Evolutionary conservation across 2,329 filamentous ascomycete species (phyloP).

Genomic region (Cordyceps militaris): DNA sequence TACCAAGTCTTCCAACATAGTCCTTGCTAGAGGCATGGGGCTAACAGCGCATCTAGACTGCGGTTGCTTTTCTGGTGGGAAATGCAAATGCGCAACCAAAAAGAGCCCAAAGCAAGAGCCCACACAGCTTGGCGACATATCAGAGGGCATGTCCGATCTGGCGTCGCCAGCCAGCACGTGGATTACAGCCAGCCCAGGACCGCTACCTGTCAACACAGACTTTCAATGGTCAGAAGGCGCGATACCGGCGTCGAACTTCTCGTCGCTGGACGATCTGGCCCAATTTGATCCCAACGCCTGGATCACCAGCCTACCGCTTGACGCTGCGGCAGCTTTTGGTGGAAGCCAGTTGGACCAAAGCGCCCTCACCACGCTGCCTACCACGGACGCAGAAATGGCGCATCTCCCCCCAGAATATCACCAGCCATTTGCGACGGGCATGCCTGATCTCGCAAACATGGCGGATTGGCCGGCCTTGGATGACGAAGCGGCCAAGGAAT

Average conservation of each 20-base stretch:
- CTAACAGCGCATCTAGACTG: background rate
- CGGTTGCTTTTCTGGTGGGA: background rate
- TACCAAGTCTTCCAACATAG: background rate
- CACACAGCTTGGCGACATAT: background rate
- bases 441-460: background rate
- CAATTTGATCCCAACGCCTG: background rate
- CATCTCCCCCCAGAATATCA: background rate
- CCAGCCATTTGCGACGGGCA: background rate
- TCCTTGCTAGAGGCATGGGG: background rate
- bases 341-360: background rate
- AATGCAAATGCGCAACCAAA: slow-evolving; percentile 12
- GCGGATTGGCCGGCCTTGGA: slow-evolving; percentile 5
- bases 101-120: slow-evolving; percentile 9
- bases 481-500: background rate
- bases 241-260: background rate
- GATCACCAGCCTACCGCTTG: background rate
- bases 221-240: background rate
- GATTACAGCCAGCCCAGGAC: background rate
- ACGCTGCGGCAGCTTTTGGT: background rate
- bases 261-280: background rate
- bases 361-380: background rate
- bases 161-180: background rate
- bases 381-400: background rate
- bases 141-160: background rate
- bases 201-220: background rate